Base-by-base conservation (phyloP, 2,329 filamentous ascomycete genomes). In the Shiraia sp. region DNA sequence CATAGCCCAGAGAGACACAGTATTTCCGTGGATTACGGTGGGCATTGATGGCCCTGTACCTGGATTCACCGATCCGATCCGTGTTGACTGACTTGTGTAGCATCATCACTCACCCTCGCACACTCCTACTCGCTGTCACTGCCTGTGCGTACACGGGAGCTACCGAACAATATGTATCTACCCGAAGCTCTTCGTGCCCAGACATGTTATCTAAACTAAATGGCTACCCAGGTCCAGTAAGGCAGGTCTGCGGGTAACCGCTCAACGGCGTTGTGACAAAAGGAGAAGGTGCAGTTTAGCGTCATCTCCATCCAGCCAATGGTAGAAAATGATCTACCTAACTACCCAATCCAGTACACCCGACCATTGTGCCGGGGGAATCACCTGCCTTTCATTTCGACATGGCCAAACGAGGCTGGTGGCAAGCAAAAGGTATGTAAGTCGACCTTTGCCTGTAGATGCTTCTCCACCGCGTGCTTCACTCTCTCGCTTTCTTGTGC, bases 361-460 rank as follows among this genome's bases (percentile, higher is more conserved):
- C 37, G 17, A 40, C 16, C 23, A n/a, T 19, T 14, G 31, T 17
- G n/a, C 10, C 38, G 17, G 22, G 32, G 37, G 28, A 25, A 36
- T 30, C 31, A 35, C 32, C 27, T 36, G 38, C 38, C 38, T 30
- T 41, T 41, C 32, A 40, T 34, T 35, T 34, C 31, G 38, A 40
- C 16, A 35, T 13, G 12, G 23, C 31, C 38, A 35, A 25, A 40
- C 35, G 34, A 29, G 38, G 38, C 38, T 40, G 38, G 38, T 29
- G 25, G 19, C n/a, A 27, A 24, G 13, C 19, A 15, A 12, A 34
- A 32, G 16, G 10, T 15, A 32, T 16, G 4, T 16, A 23, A 33
- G 31, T 22, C n/a, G 19, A 19, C 23, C 13, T 22, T n/a, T 33
- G 17, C 16, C 16, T 23, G 13, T 16, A 25, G 29, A 31, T 16